Evolutionary conservation across 116 monocot species (phyloP), one percentile per base, ranked within the genome.

Genomic region (Phalaenopsis hybrid): DNA sequence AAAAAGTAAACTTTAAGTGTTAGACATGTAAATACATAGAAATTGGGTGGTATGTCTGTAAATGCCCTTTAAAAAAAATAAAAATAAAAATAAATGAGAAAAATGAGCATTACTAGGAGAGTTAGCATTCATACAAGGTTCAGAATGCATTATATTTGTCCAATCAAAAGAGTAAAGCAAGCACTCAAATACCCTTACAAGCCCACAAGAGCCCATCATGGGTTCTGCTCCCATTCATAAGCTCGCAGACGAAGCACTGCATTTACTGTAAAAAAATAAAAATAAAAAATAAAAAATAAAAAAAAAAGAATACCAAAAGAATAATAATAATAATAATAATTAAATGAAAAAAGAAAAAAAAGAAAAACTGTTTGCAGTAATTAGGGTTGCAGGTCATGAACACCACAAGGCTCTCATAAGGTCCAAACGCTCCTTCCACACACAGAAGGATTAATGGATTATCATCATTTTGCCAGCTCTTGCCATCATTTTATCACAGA

Each of bases 401-500:
- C 74, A 43, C 75, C 75, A 23, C 43, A 75, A 45, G 6, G 20
- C 44, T 45, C 43, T 44, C 75, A 45, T 45, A 44, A 34, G 45
- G 75, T 45, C n/a, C 74, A 44, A 44, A 4, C 74, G 2, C 13
- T 74, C 41, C 13, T 31, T 74, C 74, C 74, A 31, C 31, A 44
- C 75, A 37, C 20, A 37, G 16, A 37, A 6, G 45, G 75, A 75
- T 75, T 75, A 44, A 75, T 72, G 75, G 43, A 77, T 77, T 17
- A 77, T 49, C 75, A 77, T 77, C 77, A 77, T 77, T 45, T 75
- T 52, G 20, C 50, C 76, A 50, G 21, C 46, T 4, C 77, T 50
- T 23, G 77, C 77, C 77, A 77, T 77, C 77, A 77, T 77, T 77
- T 77, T 77, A 23, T 77, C 50, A 49, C 21, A 23, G 77, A 77